Evolutionary conservation across 1,284 basidiomycete genomes (phyloP).

Genomic region (Vanrija humicola): DNA sequence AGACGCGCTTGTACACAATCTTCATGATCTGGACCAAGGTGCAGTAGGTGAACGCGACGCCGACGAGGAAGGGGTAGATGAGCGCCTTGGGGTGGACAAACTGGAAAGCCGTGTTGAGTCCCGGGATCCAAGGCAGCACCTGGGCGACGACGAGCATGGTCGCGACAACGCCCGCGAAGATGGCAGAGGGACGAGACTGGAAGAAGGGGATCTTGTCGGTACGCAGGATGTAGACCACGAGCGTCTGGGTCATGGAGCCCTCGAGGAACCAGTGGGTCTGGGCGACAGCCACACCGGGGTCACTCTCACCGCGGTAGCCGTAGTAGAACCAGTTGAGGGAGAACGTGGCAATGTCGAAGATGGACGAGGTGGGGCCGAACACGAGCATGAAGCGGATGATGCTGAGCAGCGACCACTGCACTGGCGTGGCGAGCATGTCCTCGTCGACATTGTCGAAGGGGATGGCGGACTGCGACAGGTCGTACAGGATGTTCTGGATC

Average conservation of each 20-base stretch:
- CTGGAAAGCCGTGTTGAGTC: not conserved
- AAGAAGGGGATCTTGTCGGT: not conserved
- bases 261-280: not conserved
- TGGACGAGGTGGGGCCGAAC: too few relatives aligned
- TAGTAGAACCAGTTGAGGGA: not conserved
- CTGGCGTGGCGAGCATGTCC: too few relatives aligned
- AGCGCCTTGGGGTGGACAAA: not conserved
- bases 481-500: too few relatives aligned
- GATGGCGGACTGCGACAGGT: too few relatives aligned
- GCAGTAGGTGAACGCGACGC: not conserved
- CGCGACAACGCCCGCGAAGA: not conserved
- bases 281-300: not conserved
- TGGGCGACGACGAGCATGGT: not conserved
- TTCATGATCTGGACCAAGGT: not conserved
- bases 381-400: too few relatives aligned
- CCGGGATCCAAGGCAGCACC: not conserved
- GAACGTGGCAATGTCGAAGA: not conserved
- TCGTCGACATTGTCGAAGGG: too few relatives aligned
- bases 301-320: not conserved
- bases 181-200: not conserved
- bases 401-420: too few relatives aligned
- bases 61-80: slow-evolving; percentile 1
- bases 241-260: not conserved
- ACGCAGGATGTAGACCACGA: not conserved
- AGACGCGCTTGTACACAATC: not conserved